Conservation (phyloP, 1,284 basidiomycete species). For the Boletellus deceptivus region DNA sequence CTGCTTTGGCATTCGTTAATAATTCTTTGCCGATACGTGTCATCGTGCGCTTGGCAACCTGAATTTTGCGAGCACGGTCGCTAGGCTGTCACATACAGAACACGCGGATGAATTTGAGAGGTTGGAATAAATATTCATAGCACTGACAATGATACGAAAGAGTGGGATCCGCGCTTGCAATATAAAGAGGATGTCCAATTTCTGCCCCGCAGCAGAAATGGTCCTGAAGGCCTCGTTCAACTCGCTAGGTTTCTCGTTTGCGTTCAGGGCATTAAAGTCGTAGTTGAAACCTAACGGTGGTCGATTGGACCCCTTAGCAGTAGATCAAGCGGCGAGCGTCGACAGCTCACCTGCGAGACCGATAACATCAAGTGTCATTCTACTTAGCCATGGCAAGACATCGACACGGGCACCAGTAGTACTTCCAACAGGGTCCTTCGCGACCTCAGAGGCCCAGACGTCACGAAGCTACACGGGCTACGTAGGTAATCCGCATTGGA, state of each 20-base stretch:
- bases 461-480: constrained; percentile 42
- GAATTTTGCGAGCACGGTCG: constrained; percentile 10
- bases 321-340: too few relatives aligned
- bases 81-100: constrained; percentile 13
- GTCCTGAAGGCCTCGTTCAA: constrained; percentile 46
- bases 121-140: too few relatives aligned
- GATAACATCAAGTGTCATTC: constrained; percentile 66
- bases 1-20: constrained; percentile 44
- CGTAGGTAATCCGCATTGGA: not conserved
- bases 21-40: constrained; percentile 44
- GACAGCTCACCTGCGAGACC: constrained; percentile 52
- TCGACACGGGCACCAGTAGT: constrained; percentile 39
- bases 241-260: constrained; percentile 40
- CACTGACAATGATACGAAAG: constrained; percentile 43
- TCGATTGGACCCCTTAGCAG: constrained; percentile 2
- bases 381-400: constrained; percentile 53
- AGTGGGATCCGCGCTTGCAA: constrained; percentile 40
- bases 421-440: constrained; percentile 19
- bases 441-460: constrained; percentile 37
- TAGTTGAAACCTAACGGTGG: not conserved
- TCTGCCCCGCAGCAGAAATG: constrained; percentile 34
- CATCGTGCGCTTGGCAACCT: constrained; percentile 26
- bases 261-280: constrained; percentile 51
- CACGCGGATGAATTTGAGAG: not conserved
- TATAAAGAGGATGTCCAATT: constrained; percentile 27